Evolutionary conservation across 1,284 basidiomycete species (phyloP).

Genomic region (Ceratobasidium sp.): DNA sequence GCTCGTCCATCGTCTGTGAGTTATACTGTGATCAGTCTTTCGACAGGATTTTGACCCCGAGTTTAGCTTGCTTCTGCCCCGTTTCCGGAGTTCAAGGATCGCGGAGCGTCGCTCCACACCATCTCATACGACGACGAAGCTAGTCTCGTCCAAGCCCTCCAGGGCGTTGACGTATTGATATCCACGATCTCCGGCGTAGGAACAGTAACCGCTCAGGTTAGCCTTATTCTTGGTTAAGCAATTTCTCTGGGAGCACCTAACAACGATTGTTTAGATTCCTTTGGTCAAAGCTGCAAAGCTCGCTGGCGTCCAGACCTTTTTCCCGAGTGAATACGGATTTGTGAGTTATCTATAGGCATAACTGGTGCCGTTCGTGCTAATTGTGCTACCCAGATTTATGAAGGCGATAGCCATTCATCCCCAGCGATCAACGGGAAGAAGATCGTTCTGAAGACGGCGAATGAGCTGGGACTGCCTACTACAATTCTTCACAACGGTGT

Average conservation of each 20-base stretch:
- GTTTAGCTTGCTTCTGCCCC: not conserved
- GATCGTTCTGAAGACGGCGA: not conserved
- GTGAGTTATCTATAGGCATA: constrained; percentile 6
- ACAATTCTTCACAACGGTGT: not conserved
- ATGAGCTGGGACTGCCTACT: not conserved
- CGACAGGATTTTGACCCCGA: not conserved
- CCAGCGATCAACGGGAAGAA: not conserved
- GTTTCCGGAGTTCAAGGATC: constrained; percentile 15
- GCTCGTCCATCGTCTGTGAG: not conserved
- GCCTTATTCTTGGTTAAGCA: not conserved
- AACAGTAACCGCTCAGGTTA: not conserved
- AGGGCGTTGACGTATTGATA: constrained; percentile 29
- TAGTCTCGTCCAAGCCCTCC: constrained; percentile 20
- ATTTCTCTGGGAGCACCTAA: too few relatives aligned
- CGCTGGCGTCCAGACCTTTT: constrained; percentile 24
- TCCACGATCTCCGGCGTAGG: not conserved
- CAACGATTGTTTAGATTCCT: not conserved
- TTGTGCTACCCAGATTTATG: not conserved
- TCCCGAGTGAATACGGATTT: constrained; percentile 23
- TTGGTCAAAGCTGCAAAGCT: constrained; percentile 13
- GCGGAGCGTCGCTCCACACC: constrained; percentile 4
- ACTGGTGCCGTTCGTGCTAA: not conserved
- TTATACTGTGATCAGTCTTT: not conserved
- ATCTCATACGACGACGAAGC: constrained; percentile 26
- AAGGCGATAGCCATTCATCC: not conserved